These are phyloP conservation scores for Zalaria obscura DNA, from an alignment of 2,329 filamentous ascomycete genomes.

Conservation along the genomic window DNA sequence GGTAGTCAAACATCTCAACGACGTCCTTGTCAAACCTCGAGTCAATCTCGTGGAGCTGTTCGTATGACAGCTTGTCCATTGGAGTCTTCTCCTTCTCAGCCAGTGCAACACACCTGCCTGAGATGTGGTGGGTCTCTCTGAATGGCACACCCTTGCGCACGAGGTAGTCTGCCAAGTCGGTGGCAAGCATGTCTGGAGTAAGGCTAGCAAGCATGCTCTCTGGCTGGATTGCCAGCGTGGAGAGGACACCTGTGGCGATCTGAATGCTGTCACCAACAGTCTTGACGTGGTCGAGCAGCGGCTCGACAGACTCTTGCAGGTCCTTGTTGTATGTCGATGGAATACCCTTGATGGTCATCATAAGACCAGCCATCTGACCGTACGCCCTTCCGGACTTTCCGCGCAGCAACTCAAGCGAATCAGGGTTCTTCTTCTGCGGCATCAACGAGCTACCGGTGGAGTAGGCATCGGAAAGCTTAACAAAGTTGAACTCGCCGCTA, in stretches of 20 bases:
- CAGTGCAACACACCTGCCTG: constrained; percentile 56
- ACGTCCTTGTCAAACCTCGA: constrained; percentile 58
- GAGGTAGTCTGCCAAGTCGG: constrained; percentile 51
- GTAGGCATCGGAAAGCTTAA: constrained; percentile 65
- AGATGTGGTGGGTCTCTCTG: constrained; percentile 68
- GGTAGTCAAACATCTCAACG: constrained; percentile 59
- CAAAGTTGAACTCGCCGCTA: constrained; percentile 61
- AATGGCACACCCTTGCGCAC: constrained; percentile 59
- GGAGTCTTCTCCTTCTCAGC: constrained; percentile 51
- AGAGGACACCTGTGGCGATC: constrained; percentile 69
- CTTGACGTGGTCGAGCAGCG: constrained; percentile 73
- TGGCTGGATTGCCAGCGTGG: constrained; percentile 54
- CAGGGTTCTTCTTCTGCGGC: constrained; percentile 76
- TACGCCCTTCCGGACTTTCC: constrained; percentile 66
- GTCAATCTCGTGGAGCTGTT: constrained; percentile 56
- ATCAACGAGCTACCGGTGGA: constrained; percentile 63
- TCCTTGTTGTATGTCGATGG: constrained; percentile 85
- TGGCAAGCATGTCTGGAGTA: constrained; percentile 71
- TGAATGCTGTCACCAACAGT: constrained; percentile 67
- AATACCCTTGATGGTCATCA: constrained; percentile 62
- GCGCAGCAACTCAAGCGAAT: constrained; percentile 61
- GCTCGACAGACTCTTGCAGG: constrained; percentile 75
- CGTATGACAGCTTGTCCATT: constrained; percentile 55
- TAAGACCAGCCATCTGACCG: constrained; percentile 68
- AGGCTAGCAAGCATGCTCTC: constrained; percentile 69